Evolutionary conservation across 345 rosid species (phyloP).

Genomic region (Camelina laxa): DNA sequence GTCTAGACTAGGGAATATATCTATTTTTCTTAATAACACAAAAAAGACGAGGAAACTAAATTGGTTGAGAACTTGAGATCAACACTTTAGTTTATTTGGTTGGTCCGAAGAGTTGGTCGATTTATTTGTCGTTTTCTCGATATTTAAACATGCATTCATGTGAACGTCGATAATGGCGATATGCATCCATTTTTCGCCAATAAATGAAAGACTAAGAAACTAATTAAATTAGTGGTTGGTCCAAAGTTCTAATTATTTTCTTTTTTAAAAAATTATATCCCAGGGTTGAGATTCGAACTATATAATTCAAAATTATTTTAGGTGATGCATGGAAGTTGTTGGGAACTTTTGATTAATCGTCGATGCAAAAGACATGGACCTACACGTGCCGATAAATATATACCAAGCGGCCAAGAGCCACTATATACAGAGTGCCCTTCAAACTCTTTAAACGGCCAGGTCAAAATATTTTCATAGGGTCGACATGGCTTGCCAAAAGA

Average conservation of each 20-base stretch:
- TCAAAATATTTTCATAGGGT: neutral
- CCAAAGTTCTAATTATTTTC: neutral
- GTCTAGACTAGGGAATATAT: neutral
- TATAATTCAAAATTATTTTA: neutral
- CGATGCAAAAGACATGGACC: neutral
- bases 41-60: neutral
- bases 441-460: neutral
- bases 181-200: neutral
- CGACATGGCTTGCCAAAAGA: neutral
- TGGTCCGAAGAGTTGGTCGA: neutral
- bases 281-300: neutral
- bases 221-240: neutral
- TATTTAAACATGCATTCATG: neutral
- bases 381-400: neutral
- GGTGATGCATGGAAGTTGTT: constrained; percentile 11
- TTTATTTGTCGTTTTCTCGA: neutral
- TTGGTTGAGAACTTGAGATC: neutral
- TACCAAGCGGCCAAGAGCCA: neutral
- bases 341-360: neutral
- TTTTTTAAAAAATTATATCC: neutral
- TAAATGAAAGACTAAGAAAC: neutral
- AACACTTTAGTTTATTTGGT: neutral
- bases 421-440: neutral
- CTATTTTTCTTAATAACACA: neutral
- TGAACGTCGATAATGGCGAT: neutral